phyloP scores from a whole-genome alignment of 805 yeast species.

The Teunomyces panamensis region DNA sequence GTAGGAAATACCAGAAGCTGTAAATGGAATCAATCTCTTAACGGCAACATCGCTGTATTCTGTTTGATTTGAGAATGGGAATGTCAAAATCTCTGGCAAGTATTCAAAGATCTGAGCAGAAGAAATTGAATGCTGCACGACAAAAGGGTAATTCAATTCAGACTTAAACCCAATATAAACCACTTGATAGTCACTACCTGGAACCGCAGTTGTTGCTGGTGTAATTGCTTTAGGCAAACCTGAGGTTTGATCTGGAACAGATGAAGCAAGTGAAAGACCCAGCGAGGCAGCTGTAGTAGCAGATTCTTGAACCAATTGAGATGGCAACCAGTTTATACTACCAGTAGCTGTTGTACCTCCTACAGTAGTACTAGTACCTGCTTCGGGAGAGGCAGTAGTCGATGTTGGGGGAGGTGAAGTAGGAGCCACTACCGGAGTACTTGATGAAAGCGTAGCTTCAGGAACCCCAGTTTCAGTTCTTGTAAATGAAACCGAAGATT shows the following conservation, averaged over 20 bases:
- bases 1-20: constrained; percentile 50
- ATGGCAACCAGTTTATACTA: constrained; percentile 33
- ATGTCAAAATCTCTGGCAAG: constrained; percentile 69
- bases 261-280: constrained; percentile 16
- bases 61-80: constrained; percentile 49
- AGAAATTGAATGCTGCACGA: constrained; percentile 66
- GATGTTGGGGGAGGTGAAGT: neutral
- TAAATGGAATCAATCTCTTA: constrained; percentile 70
- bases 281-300: constrained; percentile 14
- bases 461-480: neutral
- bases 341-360: constrained; percentile 7
- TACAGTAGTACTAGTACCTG: constrained; percentile 3
- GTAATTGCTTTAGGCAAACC: constrained; percentile 77
- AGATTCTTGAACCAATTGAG: constrained; percentile 27
- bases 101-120: constrained; percentile 85
- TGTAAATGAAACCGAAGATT: neutral
- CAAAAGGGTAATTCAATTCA: constrained; percentile 80
- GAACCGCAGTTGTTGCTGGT: constrained; percentile 53
- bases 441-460: neutral
- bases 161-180: constrained; percentile 77
- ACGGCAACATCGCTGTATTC: constrained; percentile 51
- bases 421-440: neutral
- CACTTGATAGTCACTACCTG: constrained; percentile 46
- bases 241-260: constrained; percentile 38
- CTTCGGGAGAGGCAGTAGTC: constrained; percentile 5